These are phyloP conservation scores for Phaeotremella fagi DNA, from an alignment of 768 basidiomycete genomes.

Conservation along the genomic window DNA sequence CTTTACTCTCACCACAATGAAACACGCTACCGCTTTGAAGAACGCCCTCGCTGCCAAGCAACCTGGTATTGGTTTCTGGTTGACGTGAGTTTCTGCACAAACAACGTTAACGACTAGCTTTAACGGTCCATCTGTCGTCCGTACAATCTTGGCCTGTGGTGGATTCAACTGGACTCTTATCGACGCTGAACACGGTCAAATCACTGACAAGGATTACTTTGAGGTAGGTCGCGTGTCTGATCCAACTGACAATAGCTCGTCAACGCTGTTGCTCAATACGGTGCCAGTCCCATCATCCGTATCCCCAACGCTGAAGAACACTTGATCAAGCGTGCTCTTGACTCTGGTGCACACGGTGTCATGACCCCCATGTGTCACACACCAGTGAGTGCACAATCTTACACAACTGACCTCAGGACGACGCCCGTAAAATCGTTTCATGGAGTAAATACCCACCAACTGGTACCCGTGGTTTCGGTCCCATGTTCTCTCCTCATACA, in stretches of 20 bases:
- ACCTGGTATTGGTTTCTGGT: constrained; percentile 39
- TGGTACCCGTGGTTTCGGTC: constrained; percentile 47
- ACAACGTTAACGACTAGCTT: constrained; percentile 10
- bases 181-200: constrained; percentile 39
- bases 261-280: constrained; percentile 31
- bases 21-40: constrained; percentile 13
- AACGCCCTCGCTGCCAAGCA: constrained; percentile 28
- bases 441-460: constrained; percentile 47
- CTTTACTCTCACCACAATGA: too few species aligned
- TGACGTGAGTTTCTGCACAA: constrained; percentile 26
- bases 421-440: constrained; percentile 42
- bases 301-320: constrained; percentile 43
- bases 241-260: constrained; percentile 19
- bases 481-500: constrained; percentile 44
- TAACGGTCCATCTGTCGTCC: constrained; percentile 11
- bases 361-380: constrained; percentile 48
- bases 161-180: constrained; percentile 39
- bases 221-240: constrained; percentile 21
- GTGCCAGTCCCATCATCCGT: constrained; percentile 47
- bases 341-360: constrained; percentile 48
- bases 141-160: constrained; percentile 27
- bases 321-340: constrained; percentile 49
- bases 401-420: constrained; percentile 18
- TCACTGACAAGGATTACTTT: constrained; percentile 35
- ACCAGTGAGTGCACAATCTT: constrained; percentile 16